Evolutionary conservation across 2,329 filamentous ascomycete genomes (phyloP), one percentile per base, ranked within the genome.

Genomic region (Diplodia mutila): DNA sequence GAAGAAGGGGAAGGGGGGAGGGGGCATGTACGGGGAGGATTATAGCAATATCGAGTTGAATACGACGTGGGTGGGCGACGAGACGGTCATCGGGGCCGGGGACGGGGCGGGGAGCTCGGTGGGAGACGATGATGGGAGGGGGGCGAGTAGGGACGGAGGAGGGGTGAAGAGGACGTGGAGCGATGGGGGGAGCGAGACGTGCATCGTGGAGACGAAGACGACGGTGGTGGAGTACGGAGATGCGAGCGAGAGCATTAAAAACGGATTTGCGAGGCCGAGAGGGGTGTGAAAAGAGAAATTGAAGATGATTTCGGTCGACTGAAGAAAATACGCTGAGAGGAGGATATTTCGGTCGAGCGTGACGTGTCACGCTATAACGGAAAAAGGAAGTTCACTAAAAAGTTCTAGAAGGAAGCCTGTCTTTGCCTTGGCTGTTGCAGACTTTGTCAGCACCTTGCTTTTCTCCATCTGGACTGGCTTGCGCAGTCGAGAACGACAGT

Each of bases 121-220:
- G n/a, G 18, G 3, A 2, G 42, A 46, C 4, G 18, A 46, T 3
- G 42, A n/a, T 9, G 25, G 25, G 34, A 46, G 37, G 21, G 18
- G 55, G 2, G 37, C 23, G 16, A 59, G n/a, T 27, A 54, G 52
- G 18, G 27, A 54, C 7, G 48, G 29, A 4, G 27, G 32, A 12
- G 14, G 59, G 8, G 23, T 21, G 16, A 21, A 29, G 23, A 64
- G 25, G 25, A 46, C 59, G 23, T 64, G 61, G 61, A 64, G 61
- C 18, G 61, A 64, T 39, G 61, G 61, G 11, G 61, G 46, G 23
- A 64, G 61, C 32, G 61, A 64, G 46, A 64, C 48, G 46, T 27
- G 29, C 12, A 64, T 64, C 5, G 61, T 64, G 16, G 29, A 64
- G 39, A 61, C 57, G 25, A 61, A 61, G 39, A 49, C 57, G 18